phyloP scores from a whole-genome alignment of 306 rosid genomes.

The Pyrus bretschneideri region DNA sequence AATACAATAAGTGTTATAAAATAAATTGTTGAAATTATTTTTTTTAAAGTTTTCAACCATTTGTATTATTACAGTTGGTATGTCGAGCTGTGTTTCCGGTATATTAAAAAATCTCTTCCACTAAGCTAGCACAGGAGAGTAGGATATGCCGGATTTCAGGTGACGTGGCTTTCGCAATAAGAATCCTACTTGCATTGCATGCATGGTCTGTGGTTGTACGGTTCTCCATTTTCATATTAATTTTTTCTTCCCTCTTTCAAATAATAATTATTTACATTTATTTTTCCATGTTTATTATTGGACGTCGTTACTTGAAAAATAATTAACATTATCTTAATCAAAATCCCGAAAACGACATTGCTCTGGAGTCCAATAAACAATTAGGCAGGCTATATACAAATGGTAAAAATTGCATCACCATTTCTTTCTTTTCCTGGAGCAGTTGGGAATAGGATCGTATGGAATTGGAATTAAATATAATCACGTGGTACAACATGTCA shows the following conservation, averaged over 20 bases:
- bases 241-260: background rate
- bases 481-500: background rate
- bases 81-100: accelerated
- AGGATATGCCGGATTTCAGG: conserved; percentile 36
- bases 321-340: background rate
- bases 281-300: background rate
- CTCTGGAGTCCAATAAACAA: background rate
- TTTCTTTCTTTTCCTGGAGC: background rate
- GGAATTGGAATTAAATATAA: too few species aligned
- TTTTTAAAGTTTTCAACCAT: too few species aligned
- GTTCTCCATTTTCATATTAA: background rate
- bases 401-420: background rate
- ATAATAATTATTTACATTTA: background rate
- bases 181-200: conserved; percentile 10
- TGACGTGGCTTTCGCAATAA: conserved; percentile 37
- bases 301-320: background rate
- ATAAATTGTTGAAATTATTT: too few species aligned
- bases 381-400: background rate
- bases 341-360: background rate
- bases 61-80: too few species aligned
- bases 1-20: too few species aligned
- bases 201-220: conserved; percentile 10
- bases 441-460: conserved; percentile 11
- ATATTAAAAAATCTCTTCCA: background rate
- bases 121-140: conserved; percentile 26